These are phyloP conservation scores for Bruguiera parviflora DNA, from an alignment of 345 rosid genomes.

Conservation along the genomic window DNA sequence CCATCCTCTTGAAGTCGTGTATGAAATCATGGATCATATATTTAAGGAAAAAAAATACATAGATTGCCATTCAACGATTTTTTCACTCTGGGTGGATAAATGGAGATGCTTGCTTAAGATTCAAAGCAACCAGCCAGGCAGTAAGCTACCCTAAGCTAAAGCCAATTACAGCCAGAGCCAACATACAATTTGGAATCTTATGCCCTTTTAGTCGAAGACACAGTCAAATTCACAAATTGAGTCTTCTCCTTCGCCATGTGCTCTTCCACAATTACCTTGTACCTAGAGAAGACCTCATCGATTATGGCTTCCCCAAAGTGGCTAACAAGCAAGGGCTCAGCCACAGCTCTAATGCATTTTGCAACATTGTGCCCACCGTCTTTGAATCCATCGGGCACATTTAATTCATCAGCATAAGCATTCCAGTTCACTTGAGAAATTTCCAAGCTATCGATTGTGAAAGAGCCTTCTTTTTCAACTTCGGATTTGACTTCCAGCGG, in stretches of 20 bases:
- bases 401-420: conserved; percentile 7
- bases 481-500: conserved; percentile 37
- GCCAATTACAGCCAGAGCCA: neutral
- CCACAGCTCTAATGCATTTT: conserved; percentile 42
- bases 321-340: conserved; percentile 43
- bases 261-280: conserved; percentile 4
- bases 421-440: conserved; percentile 43
- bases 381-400: neutral
- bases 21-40: no score
- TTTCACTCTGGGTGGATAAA: no score
- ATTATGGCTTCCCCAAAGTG: conserved; percentile 46
- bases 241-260: conserved; percentile 18
- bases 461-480: conserved; percentile 43
- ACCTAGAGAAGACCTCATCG: conserved; percentile 22
- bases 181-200: neutral
- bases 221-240: conserved; percentile 9
- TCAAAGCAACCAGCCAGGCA: conserved; percentile 35
- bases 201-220: conserved; percentile 8
- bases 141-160: neutral
- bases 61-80: no score
- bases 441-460: conserved; percentile 32
- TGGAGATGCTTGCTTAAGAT: no score
- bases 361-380: conserved; percentile 37
- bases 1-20: no score
- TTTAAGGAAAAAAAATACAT: no score